Conservation (phyloP, 1,139 yeast species). For the Pichia cactophila region DNA sequence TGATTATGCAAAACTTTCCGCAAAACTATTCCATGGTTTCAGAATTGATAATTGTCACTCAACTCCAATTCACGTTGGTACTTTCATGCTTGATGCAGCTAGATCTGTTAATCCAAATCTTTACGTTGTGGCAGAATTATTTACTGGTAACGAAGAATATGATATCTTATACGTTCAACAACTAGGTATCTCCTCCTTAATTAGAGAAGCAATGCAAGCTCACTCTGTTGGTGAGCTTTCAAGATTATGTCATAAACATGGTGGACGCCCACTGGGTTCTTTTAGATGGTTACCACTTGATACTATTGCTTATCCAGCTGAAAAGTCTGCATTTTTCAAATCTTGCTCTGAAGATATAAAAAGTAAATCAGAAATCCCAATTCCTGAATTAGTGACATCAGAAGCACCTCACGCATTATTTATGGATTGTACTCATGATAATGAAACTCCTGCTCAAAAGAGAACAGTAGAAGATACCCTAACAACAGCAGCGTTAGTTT, state of each 20-base stretch:
- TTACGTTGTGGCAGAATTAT: conserved; percentile 90
- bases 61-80: conserved; percentile 93
- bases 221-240: conserved; percentile 84
- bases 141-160: conserved; percentile 86
- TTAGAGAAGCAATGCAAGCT: conserved; percentile 97
- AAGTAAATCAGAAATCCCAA: conserved; percentile 48
- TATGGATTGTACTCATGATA: conserved; percentile 98
- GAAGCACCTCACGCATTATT: conserved; percentile 85
- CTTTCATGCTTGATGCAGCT: conserved; percentile 79
- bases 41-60: conserved; percentile 95
- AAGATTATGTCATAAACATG: conserved; percentile 80
- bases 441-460: conserved; percentile 80
- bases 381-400: conserved; percentile 56
- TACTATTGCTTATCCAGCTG: conserved; percentile 60
- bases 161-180: conserved; percentile 88
- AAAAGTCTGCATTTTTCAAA: conserved; percentile 31
- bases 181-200: conserved; percentile 77
- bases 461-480: conserved; percentile 91
- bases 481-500: conserved; percentile 90
- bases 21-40: conserved; percentile 77
- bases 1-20: conserved; percentile 64
- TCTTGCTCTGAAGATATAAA: conserved; percentile 20
- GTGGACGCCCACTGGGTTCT: conserved; percentile 94
- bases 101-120: conserved; percentile 76
- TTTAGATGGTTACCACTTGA: conserved; percentile 70